Base-by-base conservation (phyloP, 495 filamentous ascomycete genomes). In the Aspergillus hancockii region DNA sequence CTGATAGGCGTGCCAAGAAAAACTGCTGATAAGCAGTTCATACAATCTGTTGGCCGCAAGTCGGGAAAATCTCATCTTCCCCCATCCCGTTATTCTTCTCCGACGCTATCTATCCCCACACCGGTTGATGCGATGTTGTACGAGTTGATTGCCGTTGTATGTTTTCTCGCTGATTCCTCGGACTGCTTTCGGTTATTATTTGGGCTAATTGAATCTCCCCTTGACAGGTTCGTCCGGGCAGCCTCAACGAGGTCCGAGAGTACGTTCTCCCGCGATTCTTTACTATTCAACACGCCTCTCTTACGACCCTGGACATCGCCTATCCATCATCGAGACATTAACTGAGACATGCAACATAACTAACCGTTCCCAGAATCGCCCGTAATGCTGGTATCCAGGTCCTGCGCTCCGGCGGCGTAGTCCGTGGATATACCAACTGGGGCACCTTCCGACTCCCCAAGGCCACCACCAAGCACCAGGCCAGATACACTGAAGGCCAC, bases 341-440 rank as follows among this genome's bases (percentile, higher is more conserved):
- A 14, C 16, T 18, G 40, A 49, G 54, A 41, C 57, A 30, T 22
- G 45, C 54, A n/a, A n/a, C n/a, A n/a, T 25, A 60, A 68, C 61
- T 51, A 51, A 68, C 41, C 10, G 30, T n/a, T 47, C 34, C 23
- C 54, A 71, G 92, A 79, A 93, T 98, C 76, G 92, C 93, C 73
- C 87, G 86, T 67, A 90, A 92, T 52, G 85, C 92, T 64, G 94
- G 95, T 62, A 80, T 84, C 49, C 81, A 93, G 40, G 84, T 98
- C 75, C 90, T 98, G 64, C 81, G 83, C 58, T 83, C 86, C 66
- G 89, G 90, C 72, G 94, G 94, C 75, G 92, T 97, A 28, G 85
- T 98, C 69, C 93, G 94, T 60, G 91, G 91, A 68, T 82, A 91
- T 66, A 88, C 86, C 55, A 98, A 98, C 81, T 98, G 94, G 94